Evolutionary conservation across 371 early-diverging fungal species (phyloP).

Genomic region (Synchytrium microbalum): DNA sequence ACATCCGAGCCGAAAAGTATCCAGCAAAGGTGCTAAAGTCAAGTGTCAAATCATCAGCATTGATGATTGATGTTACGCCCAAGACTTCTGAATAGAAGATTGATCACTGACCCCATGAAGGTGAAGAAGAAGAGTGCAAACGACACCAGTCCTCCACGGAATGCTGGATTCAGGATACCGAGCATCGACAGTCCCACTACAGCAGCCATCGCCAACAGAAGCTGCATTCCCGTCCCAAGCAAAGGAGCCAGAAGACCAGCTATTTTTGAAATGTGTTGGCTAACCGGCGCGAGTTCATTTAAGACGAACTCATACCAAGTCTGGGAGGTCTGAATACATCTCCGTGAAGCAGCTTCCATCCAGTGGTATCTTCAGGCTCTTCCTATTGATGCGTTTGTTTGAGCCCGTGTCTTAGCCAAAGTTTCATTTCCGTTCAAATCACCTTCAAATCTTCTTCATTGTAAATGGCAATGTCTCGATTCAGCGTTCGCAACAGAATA

Average conservation of each 20-base stretch:
- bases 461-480: constrained; percentile 70
- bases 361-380: constrained; percentile 59
- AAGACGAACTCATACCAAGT: constrained; percentile 52
- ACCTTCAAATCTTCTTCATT: constrained; percentile 70
- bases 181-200: background rate
- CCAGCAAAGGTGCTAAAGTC: constrained; percentile 83
- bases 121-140: too few relatives aligned
- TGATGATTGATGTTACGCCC: constrained; percentile 91
- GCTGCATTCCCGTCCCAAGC: constrained; percentile 67
- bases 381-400: too few relatives aligned
- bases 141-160: too few relatives aligned
- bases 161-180: too few relatives aligned
- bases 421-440: too few relatives aligned
- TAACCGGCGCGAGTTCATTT: too few relatives aligned
- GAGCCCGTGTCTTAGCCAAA: too few relatives aligned
- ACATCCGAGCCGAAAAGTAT: constrained; percentile 80
- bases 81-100: too few relatives aligned
- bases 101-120: constrained; percentile 60
- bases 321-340: constrained; percentile 79
- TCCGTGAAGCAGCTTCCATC: constrained; percentile 84
- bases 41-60: constrained; percentile 83
- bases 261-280: too few relatives aligned
- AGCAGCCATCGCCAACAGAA: constrained; percentile 43
- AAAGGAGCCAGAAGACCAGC: constrained; percentile 59
- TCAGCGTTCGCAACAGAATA: constrained; percentile 62